Conservation (phyloP, 345 rosid species). For the Salix viminalis region DNA sequence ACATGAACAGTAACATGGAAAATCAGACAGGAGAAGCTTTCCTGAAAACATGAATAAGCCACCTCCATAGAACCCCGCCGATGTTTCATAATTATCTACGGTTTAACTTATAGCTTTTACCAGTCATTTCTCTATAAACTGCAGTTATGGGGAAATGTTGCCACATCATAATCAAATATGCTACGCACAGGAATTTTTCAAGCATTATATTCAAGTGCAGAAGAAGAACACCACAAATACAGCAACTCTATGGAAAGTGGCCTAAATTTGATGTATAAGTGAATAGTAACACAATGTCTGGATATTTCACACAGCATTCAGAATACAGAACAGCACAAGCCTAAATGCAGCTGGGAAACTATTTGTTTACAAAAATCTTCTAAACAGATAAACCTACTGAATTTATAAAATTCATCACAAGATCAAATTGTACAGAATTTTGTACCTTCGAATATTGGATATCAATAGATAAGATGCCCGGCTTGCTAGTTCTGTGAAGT, state of each 20-base stretch:
- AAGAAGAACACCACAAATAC: background rate
- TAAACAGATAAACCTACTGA: background rate
- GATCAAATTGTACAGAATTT: background rate
- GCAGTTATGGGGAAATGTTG: background rate
- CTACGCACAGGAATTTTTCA: background rate
- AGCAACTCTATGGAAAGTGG: background rate
- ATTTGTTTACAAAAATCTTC: background rate
- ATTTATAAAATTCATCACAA: background rate
- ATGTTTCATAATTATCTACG: background rate
- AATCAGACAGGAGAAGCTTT: background rate
- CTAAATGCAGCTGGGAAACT: background rate
- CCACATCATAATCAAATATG: background rate
- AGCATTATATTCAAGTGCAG: background rate
- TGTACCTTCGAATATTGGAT: slow-evolving; percentile 66
- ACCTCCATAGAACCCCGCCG: background rate
- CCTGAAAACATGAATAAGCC: background rate
- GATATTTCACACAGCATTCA: background rate
- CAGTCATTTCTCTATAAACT: background rate
- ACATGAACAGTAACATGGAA: background rate
- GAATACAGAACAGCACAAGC: background rate
- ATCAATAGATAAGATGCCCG: slow-evolving; percentile 73
- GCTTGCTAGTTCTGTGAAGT: slow-evolving; percentile 81
- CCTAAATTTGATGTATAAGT: background rate
- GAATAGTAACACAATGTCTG: background rate
- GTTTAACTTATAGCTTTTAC: background rate